Evolutionary conservation across 2,329 filamentous ascomycete genomes (phyloP), one percentile per base, ranked within the genome.

Genomic region (Botrytis paeoniae): DNA sequence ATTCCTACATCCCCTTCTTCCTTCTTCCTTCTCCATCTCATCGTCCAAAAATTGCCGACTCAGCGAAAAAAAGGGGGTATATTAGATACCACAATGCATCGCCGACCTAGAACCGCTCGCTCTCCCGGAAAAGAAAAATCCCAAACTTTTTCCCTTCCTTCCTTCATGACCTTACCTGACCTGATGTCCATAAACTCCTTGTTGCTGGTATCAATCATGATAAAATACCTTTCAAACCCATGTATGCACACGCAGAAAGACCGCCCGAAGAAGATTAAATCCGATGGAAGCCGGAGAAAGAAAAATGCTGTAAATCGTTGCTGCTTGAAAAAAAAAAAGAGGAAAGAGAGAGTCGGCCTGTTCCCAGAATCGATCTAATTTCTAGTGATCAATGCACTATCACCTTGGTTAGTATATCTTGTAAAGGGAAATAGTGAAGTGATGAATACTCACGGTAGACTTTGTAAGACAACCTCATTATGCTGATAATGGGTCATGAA

Each of bases 401-500:
- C 1, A 2, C 20, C 14, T 32, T 20, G 18, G 35, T 68, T 57
- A 68, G 64, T 41, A 22, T 29, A 16, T 39, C 5, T 29, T 66
- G 4, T 3, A 39, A 25, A 37, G 9, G 1, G 4, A 32, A 25
- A 8, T 4, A 29, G 4, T 41, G 35, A 45, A 71, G 22, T n/a
- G 22, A 45, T 39, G 1, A 10, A 32, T 54, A 78, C 80, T 76
- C 76, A 81, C 29, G 89, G 89, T 73, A 91, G 80, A 77, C 84
- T 87, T 69, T 90, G 85, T 75, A 89, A 86, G 8, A 92, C 86
- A 29, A 88, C 86, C 74, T 86, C 84, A 78, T 91, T 91, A 62
- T 85, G 83, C 78, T 89, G 85, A 79, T 90, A 91, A 81, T 92
- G 89, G 69, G 85, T 85, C 63, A 89, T 81, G 76, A 92, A 90